Evolutionary conservation across 768 basidiomycete genomes (phyloP), one percentile per base, ranked within the genome.

Genomic region (Russula brevipes): DNA sequence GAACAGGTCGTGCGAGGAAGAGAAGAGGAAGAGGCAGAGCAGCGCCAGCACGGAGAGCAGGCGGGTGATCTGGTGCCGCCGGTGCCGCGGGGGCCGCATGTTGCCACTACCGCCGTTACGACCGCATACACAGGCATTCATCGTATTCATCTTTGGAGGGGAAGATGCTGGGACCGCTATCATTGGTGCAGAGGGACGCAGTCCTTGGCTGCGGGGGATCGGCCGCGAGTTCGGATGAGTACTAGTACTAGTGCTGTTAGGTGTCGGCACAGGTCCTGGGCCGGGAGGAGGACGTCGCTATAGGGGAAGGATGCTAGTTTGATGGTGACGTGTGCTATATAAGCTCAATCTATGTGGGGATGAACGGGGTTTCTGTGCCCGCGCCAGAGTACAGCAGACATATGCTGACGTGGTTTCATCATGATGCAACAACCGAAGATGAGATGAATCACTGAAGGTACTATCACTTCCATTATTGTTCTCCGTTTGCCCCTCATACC

Each of bases 1-100:
- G 42, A 66, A 5, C 1, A 66, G 33, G 30, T 67, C 59, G 31
- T 67, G 66, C 11, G 57, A 59, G 35, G 60, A 46, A 14, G 64
- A 66, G 53, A 66, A 67, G 41, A 67, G 58, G 63, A 66, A 59
- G 53, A 66, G 39, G 46, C 31, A 44, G 30, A 65, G 44, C 4
- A 67, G 47, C 6, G n/a, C 36, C 12, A 52, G 12, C 8, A n/a
- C 11, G 58, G 44, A 12, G 58, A 66, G 51, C 1, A 57, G 24
- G 58, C 54, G 30, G 41, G 57, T 12, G 39, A 60, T 10, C 1
- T 54, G 62, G 6, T 57, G 61, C 3, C 38, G 52, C 19, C 39
- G 4, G 16, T 62, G 62, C 14, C 61, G n/a, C n/a, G n/a, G n/a
- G n/a, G n/a, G 62, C 14, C 61, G 0, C 3, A 42, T 10, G 12